Base-by-base conservation (phyloP, 1,139 yeast genomes). In the Diutina ranongensis region DNA sequence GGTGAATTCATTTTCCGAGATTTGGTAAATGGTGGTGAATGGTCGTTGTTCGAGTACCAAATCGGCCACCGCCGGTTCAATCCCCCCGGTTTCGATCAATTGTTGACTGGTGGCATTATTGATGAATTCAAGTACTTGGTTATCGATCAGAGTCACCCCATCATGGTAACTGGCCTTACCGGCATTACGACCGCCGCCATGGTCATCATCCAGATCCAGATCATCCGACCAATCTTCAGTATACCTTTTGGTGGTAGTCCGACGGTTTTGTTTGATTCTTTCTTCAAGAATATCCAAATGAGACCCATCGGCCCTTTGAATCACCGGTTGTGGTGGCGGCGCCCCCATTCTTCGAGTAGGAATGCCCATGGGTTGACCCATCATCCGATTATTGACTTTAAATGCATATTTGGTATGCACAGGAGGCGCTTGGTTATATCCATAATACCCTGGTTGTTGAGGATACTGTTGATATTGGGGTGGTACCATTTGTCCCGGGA, bases 21-120 rank as follows among this genome's bases (percentile, higher is more conserved):
- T 74, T 33, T 68, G 72, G 45, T 71, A 75, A 32, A 86, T 66
- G n/a, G 75, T 62, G 2, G 53, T 51, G 56, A 71, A 89, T 0
- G 97, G 97, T 54, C 98, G 71, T 48, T 71, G 68, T 1, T 71
- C 61, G 10, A 85, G 69, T 32, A 94, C 67, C 5, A 67, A 54
- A 40, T 77, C 73, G 0, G 95, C 95, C 34, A 76, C 67, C n/a
- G 71, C 76, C 12, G 85, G 80, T 2, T 79, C 70, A 46, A 88
- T 77, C 16, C 79, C 79, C 15, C 94, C 78, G 35, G 88, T 76
- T 62, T 92, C 98, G 13, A 82, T 75, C 45, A 92, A 68, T 58
- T 89, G 96, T 48, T 80, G 78, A 2, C 69, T 68, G 12, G 85
- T 74, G 0, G 95, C 92, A 27, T 77, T 76, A 59, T 92, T 92